A percentile compares a stretch with the other conserved stretches of the same genome.
Conservation (phyloP, 129 eudicot species). For the Arctium lappa region DNA sequence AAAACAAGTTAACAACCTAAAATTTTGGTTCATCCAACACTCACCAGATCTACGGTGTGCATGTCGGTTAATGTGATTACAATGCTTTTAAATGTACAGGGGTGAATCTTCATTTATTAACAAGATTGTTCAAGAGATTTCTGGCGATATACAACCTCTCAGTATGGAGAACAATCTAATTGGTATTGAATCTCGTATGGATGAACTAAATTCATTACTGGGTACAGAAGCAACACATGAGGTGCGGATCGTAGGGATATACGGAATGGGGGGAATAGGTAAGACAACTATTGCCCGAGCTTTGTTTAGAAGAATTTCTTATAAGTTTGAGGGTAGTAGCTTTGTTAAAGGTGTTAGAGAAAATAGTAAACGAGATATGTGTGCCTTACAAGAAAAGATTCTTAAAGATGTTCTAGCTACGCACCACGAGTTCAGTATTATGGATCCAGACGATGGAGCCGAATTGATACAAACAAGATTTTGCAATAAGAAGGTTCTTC, state of each 20-base stretch:
- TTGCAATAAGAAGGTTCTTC: slow-evolving; percentile 6
- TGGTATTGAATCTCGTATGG: background rate
- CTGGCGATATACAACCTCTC: no score
- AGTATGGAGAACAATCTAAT: no score
- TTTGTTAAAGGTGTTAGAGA: background rate
- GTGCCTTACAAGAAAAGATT: background rate
- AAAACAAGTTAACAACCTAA: no score
- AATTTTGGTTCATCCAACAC: no score
- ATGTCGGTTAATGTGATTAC: no score
- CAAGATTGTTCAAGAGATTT: no score
- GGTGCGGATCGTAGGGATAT: background rate
- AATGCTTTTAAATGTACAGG: no score
- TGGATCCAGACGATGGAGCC: background rate
- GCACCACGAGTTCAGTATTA: no score
- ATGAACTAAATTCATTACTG: background rate
- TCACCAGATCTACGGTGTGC: no score
- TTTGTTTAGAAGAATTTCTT: no score
- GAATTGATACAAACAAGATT: background rate
- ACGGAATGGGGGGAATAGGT: background rate
- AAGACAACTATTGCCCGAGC: no score
- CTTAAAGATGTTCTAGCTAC: background rate
- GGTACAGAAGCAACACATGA: background rate
- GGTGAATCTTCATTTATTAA: no score
- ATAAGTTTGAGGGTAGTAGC: background rate
- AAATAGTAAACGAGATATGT: background rate